Conservation (phyloP, 306 rosid species). For the Rosa chinensis region DNA sequence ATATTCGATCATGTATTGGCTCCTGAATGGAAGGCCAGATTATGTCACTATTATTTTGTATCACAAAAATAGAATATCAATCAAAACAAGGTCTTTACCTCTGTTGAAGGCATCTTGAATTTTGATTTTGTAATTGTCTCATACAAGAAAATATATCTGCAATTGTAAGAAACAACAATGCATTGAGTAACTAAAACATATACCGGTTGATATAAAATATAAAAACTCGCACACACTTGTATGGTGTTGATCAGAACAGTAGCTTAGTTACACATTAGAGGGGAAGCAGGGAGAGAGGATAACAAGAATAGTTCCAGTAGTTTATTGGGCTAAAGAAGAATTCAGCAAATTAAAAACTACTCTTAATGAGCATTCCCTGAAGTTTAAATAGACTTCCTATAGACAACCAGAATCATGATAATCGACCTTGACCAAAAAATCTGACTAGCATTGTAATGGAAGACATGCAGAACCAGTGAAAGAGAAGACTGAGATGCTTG, state of each 20-base stretch:
- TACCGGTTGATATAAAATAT: neutral
- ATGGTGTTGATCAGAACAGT: neutral
- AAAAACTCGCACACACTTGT: conserved; percentile 5
- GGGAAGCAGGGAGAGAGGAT: neutral
- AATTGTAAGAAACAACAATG: conserved; percentile 14
- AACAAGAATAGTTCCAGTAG: neutral
- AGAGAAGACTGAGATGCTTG: neutral
- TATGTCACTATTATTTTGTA: neutral
- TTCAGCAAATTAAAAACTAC: neutral
- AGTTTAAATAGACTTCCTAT: neutral
- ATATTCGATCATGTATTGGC: conserved; percentile 75
- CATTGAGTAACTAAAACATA: neutral
- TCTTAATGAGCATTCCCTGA: neutral
- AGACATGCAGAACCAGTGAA: neutral
- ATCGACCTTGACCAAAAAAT: neutral
- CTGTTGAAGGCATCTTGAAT: conserved; percentile 51
- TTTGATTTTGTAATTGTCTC: conserved; percentile 83
- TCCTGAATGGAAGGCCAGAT: conserved; percentile 48
- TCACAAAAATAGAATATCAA: conserved; percentile 1
- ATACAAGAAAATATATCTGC: conserved; percentile 84
- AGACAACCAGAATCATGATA: neutral
- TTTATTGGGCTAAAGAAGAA: neutral
- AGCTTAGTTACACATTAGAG: neutral
- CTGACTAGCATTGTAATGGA: neutral
- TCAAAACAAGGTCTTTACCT: conserved; percentile 42